Evolutionary conservation across 2,329 filamentous ascomycete genomes (phyloP).

Genomic region (Talaromyces sp.): DNA sequence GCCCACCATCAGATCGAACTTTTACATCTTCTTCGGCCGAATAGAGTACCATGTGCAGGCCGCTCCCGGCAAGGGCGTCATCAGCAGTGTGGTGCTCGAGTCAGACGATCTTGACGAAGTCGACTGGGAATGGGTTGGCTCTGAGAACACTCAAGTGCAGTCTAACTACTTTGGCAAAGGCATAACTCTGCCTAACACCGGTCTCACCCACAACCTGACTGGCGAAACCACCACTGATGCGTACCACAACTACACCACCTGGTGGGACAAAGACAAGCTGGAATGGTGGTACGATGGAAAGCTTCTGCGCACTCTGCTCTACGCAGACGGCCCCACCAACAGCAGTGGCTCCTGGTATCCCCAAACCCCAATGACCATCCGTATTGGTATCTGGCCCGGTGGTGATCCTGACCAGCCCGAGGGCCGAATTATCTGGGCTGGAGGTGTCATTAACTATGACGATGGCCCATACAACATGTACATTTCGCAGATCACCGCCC

Average conservation of each 20-base stretch:
- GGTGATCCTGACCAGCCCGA: conserved; percentile 40
- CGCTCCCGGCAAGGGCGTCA: conserved; percentile 67
- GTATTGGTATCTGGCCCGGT: conserved; percentile 65
- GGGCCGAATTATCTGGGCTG: conserved; percentile 62
- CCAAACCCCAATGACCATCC: conserved; percentile 68
- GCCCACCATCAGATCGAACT: conserved; percentile 71
- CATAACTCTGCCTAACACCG: conserved; percentile 73
- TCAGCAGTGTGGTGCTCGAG: conserved; percentile 76
- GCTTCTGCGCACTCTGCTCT: conserved; percentile 57
- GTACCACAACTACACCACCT: conserved; percentile 50
- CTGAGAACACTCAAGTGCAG: conserved; percentile 50
- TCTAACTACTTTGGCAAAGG: conserved; percentile 98
- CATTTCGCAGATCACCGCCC: conserved; percentile 56
- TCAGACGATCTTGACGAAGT: conserved; percentile 83
- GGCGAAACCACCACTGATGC: conserved; percentile 47
- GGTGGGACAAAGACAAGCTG: conserved; percentile 62
- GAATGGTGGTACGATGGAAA: conserved; percentile 62
- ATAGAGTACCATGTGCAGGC: conserved; percentile 75
- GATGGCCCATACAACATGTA: conserved; percentile 69
- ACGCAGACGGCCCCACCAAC: conserved; percentile 48
- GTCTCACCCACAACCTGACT: conserved; percentile 64
- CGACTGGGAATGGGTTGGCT: conserved; percentile 57
- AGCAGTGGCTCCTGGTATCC: conserved; percentile 58
- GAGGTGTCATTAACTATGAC: conserved; percentile 61
- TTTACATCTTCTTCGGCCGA: conserved; percentile 81